phyloP scores from a whole-genome alignment of 768 basidiomycete species.

The Boletus rex-veris region DNA sequence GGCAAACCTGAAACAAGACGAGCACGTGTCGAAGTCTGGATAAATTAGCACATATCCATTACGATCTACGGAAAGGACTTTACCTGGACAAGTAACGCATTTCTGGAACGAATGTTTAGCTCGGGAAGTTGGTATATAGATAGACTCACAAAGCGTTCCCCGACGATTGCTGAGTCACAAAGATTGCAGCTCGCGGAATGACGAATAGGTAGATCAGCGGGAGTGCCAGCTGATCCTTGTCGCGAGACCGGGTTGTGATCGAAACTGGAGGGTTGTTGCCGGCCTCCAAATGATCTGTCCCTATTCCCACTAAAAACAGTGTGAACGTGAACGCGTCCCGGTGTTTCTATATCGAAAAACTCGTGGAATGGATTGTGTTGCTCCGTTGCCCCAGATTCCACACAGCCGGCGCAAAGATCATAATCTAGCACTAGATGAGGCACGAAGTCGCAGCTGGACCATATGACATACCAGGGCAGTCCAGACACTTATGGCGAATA shows the following conservation, averaged over 20 bases:
- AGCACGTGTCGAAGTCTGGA: conserved; percentile 74
- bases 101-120: conserved; percentile 46
- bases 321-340: conserved; percentile 64
- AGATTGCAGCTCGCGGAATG: conserved; percentile 75
- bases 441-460: not conserved
- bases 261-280: not conserved
- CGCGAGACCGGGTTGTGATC: not conserved
- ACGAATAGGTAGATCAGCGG: conserved; percentile 26
- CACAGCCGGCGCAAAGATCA: conserved; percentile 64
- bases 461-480: conserved; percentile 56
- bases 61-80: not conserved
- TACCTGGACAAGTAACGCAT: conserved; percentile 66
- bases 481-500: conserved; percentile 74
- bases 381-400: conserved; percentile 46
- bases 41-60: conserved; percentile 5
- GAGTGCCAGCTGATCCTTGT: not conserved
- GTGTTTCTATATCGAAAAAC: conserved; percentile 66
- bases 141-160: conserved; percentile 65
- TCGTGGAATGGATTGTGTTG: conserved; percentile 61
- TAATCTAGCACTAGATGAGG: conserved; percentile 47
- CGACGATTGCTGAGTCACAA: conserved; percentile 68
- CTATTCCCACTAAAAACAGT: conserved; percentile 39
- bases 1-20: conserved; percentile 59
- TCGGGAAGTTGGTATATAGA: not conserved
- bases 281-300: conserved; percentile 31